A percentile compares a stretch with the other conserved stretches of the same genome.
Conservation (phyloP, 495 filamentous ascomycete genomes). For the Aspergillus bridgeri region DNA sequence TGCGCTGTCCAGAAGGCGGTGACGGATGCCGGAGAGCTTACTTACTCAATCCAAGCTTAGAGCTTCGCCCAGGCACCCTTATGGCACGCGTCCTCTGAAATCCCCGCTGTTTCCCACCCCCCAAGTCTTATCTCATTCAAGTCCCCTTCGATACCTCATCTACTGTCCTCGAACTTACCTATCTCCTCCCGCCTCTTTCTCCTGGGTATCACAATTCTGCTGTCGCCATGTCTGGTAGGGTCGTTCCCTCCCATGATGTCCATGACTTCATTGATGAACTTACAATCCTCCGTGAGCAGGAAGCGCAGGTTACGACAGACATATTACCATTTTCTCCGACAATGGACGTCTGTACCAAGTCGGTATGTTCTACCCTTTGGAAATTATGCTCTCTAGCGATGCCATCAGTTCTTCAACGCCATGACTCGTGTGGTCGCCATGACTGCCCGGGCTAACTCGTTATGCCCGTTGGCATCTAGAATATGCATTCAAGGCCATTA, state of each 20-base stretch:
- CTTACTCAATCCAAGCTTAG: constrained; percentile 34
- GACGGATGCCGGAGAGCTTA: constrained; percentile 19
- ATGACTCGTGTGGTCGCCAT: background rate
- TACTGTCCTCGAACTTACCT: background rate
- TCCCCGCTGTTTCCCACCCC: constrained; percentile 21
- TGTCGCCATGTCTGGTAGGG: constrained; percentile 45
- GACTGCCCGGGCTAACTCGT: background rate
- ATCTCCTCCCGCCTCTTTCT: background rate
- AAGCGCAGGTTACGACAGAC: constrained; percentile 87
- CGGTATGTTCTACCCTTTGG: constrained; percentile 59
- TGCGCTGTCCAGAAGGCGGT: constrained; percentile 18
- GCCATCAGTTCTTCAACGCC: background rate
- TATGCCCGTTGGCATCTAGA: constrained; percentile 49
- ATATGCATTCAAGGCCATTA: constrained; percentile 99
- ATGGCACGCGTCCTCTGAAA: constrained; percentile 41
- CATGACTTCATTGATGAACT: constrained; percentile 39
- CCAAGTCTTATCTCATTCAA: constrained; percentile 11
- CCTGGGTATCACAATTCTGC: constrained; percentile 12
- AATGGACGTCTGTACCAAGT: constrained; percentile 98
- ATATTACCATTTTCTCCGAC: constrained; percentile 99
- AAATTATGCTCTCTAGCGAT: background rate
- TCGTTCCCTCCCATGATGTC: constrained; percentile 12
- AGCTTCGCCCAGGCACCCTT: constrained; percentile 46
- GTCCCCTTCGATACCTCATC: constrained; percentile 5
- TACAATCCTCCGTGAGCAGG: constrained; percentile 52